Percentiles rank a stretch among this genome's conserved stretches.
Evolutionary conservation across 1,284 basidiomycete species (phyloP).

Genomic region (Malassezia caprae): DNA sequence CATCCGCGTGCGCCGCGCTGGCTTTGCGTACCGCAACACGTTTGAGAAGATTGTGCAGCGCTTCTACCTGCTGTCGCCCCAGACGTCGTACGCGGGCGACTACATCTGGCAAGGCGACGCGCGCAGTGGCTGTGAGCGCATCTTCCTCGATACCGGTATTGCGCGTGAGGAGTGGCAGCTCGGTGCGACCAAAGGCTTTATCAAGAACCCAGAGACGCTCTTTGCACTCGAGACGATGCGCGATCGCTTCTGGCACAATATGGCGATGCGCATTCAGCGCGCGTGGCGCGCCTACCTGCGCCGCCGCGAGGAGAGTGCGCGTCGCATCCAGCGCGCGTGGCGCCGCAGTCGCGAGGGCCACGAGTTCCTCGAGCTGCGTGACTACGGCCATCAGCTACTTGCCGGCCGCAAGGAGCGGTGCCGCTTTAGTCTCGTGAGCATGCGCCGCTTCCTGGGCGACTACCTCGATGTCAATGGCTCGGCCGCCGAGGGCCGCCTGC

Average conservation of each 20-base stretch:
- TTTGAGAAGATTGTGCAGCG: slow-evolving; percentile 90
- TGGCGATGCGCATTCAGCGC: slow-evolving; percentile 91
- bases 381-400: slow-evolving; percentile 86
- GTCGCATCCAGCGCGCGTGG: slow-evolving; percentile 95
- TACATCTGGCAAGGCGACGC: slow-evolving; percentile 92
- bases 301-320: slow-evolving; percentile 87
- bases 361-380: slow-evolving; percentile 75
- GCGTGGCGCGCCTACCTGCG: slow-evolving; percentile 92
- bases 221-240: slow-evolving; percentile 98
- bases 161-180: slow-evolving; percentile 97
- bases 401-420: slow-evolving; percentile 86
- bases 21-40: slow-evolving; percentile 92
- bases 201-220: slow-evolving; percentile 97
- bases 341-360: slow-evolving; percentile 91
- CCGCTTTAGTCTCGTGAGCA: slow-evolving; percentile 83
- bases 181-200: slow-evolving; percentile 97
- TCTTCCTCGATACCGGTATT: slow-evolving; percentile 88
- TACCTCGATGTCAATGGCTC: slow-evolving; percentile 68
- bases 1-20: slow-evolving; percentile 88
- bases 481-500: slow-evolving; percentile 65
- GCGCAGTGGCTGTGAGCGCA: slow-evolving; percentile 81
- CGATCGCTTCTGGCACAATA: slow-evolving; percentile 99
- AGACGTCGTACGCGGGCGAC: slow-evolving; percentile 94
- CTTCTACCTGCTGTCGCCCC: slow-evolving; percentile 88
- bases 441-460: slow-evolving; percentile 90